Percentiles rank a stretch among this genome's conserved stretches.
These are phyloP conservation scores for Sanghuangporus baumii DNA, from an alignment of 1,284 basidiomycete genomes.

Conservation along the genomic window DNA sequence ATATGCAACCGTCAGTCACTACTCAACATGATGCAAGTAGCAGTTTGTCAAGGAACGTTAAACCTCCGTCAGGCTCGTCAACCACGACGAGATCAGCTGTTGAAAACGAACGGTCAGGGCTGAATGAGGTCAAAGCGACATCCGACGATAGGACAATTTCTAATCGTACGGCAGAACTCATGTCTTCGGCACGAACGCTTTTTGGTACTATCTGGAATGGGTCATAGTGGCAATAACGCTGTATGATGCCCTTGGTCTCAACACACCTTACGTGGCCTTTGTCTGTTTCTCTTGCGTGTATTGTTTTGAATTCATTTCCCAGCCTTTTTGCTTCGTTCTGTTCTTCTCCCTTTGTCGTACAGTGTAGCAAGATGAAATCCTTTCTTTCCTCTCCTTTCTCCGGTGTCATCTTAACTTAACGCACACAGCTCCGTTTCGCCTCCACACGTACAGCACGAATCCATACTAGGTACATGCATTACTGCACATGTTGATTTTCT, in stretches of 20 bases:
- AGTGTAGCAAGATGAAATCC: neutral
- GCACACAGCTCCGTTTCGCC: neutral
- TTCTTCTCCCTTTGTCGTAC: neutral
- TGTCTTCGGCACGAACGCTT: constrained; percentile 16
- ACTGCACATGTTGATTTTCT: neutral
- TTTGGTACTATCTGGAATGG: constrained; percentile 16
- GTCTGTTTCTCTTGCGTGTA: neutral
- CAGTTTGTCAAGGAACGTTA: too few species aligned
- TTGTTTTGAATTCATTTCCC: neutral
- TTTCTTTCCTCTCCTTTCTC: neutral
- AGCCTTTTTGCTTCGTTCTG: neutral
- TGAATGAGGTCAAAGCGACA: too few species aligned
- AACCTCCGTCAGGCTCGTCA: too few species aligned
- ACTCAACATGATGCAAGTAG: neutral
- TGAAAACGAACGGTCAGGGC: too few species aligned
- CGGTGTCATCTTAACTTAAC: neutral
- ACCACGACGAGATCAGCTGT: too few species aligned
- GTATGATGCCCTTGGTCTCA: neutral
- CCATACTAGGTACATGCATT: neutral
- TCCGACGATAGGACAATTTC: constrained; percentile 2
- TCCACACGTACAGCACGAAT: neutral
- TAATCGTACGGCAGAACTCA: constrained; percentile 10
- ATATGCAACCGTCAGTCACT: neutral
- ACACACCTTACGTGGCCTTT: neutral
- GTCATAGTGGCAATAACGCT: neutral